phyloP scores from a whole-genome alignment of 495 filamentous ascomycete species.

The Astrothelium macrocarpum region DNA sequence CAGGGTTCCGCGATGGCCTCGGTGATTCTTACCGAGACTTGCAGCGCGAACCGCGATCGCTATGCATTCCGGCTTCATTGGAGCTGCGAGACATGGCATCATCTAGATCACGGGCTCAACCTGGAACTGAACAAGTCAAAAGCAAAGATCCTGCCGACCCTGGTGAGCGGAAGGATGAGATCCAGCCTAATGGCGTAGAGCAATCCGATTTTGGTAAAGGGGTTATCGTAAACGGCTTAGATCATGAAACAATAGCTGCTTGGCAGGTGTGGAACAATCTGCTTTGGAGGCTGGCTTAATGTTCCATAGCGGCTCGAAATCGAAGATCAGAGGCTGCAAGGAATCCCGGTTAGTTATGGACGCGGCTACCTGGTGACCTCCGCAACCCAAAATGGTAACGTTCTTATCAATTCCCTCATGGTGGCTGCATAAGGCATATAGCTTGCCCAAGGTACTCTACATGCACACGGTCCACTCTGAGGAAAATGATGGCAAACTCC shows the following conservation, averaged over 20 bases:
- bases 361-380: neutral
- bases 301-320: neutral
- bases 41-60: neutral
- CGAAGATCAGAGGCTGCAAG: neutral
- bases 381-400: neutral
- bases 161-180: neutral
- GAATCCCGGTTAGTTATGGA: neutral
- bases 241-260: no score
- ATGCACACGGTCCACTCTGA: neutral
- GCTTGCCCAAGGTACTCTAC: neutral
- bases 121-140: neutral
- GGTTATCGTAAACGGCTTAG: no score
- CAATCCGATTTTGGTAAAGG: no score
- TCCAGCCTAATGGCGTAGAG: neutral
- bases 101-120: neutral
- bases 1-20: neutral
- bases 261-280: no score
- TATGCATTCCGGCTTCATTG: neutral
- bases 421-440: neutral
- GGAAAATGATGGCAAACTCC: neutral
- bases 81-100: neutral
- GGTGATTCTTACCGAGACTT: neutral
- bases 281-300: no score
- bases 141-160: neutral
- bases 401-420: neutral